Conservation (phyloP, 345 rosid genomes). For the Populus davidiana region DNA sequence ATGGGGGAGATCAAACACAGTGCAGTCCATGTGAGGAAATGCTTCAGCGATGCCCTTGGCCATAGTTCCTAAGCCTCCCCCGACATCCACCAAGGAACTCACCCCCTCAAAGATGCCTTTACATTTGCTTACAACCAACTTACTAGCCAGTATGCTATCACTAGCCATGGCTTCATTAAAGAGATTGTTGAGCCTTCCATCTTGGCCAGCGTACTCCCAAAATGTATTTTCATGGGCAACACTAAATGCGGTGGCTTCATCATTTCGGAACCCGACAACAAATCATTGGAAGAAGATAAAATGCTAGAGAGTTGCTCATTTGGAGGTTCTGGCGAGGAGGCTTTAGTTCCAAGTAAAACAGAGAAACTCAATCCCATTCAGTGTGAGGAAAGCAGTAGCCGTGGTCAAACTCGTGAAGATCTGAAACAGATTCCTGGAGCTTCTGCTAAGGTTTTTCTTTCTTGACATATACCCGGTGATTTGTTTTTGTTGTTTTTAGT, state of each 20-base stretch:
- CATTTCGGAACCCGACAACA: background rate
- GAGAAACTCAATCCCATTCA: too few species aligned
- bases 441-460: too few species aligned
- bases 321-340: too few species aligned
- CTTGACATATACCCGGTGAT: too few species aligned
- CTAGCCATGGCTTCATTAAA: slow-evolving; percentile 18
- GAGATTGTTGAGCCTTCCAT: background rate
- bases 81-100: slow-evolving; percentile 21
- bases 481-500: too few species aligned
- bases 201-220: background rate
- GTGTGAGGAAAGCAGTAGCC: too few species aligned
- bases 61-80: slow-evolving; percentile 18
- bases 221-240: background rate
- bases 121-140: background rate
- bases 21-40: slow-evolving; percentile 14
- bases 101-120: slow-evolving; percentile 17
- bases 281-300: too few species aligned
- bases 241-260: slow-evolving; percentile 4
- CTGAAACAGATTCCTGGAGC: too few species aligned
- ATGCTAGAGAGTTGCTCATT: too few species aligned
- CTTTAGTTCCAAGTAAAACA: too few species aligned
- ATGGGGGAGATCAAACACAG: slow-evolving; percentile 21
- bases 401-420: too few species aligned
- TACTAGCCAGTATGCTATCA: background rate
- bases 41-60: slow-evolving; percentile 10